Conservation (phyloP, 169 alveolate genomes). For the Theileria parva region DNA sequence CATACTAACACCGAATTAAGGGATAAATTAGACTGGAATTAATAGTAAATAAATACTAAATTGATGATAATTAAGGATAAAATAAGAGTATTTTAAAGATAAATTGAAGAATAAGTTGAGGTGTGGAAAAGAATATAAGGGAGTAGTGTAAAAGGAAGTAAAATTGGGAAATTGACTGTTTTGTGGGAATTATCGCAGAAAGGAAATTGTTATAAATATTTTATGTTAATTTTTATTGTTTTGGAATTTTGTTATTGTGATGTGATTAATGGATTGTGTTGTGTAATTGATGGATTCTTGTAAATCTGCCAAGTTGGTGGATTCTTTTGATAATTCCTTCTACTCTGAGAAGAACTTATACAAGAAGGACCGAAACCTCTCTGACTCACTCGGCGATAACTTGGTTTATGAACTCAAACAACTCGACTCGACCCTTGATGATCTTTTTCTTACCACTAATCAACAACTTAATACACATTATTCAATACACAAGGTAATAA, state of each 20-base stretch:
- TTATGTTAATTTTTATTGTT: neutral
- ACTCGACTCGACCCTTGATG: constrained; percentile 61
- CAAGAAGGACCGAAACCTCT: constrained; percentile 12
- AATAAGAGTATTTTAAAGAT: neutral
- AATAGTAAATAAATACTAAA: neutral
- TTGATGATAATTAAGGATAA: neutral
- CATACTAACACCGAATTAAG: too few species aligned
- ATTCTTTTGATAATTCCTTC: constrained; percentile 47
- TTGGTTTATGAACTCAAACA: constrained; percentile 55
- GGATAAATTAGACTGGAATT: too few species aligned
- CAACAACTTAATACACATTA: constrained; percentile 36
- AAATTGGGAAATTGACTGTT: neutral
- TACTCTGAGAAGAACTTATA: constrained; percentile 47
- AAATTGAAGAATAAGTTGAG: neutral
- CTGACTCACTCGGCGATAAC: constrained; percentile 38
- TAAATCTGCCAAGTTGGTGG: constrained; percentile 39
- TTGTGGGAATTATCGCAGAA: neutral
- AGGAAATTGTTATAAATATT: too few species aligned
- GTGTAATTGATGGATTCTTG: constrained; percentile 6
- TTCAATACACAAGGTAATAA: constrained; percentile 54
- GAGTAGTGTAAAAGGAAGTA: neutral
- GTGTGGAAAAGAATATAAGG: neutral
- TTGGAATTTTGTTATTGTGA: neutral
- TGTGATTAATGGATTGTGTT: neutral
- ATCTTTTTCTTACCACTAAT: constrained; percentile 38